These are phyloP conservation scores for Melaleuca alternifolia DNA, from an alignment of 345 rosid species.

Conservation along the genomic window DNA sequence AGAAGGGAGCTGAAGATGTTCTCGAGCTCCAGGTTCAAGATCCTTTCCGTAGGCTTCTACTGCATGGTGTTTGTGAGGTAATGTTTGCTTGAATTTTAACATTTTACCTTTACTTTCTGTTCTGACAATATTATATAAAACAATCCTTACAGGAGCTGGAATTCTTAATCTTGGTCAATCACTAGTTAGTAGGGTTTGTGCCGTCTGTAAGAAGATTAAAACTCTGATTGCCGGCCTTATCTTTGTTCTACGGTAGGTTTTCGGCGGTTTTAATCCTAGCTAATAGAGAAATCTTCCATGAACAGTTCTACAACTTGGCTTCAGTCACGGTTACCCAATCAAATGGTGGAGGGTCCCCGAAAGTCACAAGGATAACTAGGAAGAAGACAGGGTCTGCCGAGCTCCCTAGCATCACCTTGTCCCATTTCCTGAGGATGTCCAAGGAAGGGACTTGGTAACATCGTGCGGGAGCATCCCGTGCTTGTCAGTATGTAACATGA, in stretches of 20 bases:
- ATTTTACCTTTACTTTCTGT: background rate
- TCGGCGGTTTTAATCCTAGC: background rate
- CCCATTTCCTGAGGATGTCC: conserved; percentile 67
- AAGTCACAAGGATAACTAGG: conserved; percentile 60
- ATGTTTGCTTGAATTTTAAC: background rate
- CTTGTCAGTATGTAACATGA: background rate
- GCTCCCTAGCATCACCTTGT: conserved; percentile 49
- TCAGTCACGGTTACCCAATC: conserved; percentile 53
- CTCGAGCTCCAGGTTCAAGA: conserved; percentile 72
- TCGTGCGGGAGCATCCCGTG: background rate
- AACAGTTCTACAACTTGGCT: conserved; percentile 75
- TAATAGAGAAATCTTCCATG: background rate
- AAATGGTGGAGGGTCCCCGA: conserved; percentile 25
- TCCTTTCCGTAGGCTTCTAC: conserved; percentile 77
- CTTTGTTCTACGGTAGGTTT: background rate
- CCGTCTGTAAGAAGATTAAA: background rate
- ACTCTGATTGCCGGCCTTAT: background rate
- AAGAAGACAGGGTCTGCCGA: conserved; percentile 31
- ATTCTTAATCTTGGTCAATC: background rate
- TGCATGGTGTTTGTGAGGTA: conserved; percentile 97
- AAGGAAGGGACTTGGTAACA: conserved; percentile 79
- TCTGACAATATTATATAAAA: background rate
- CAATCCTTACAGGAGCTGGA: background rate
- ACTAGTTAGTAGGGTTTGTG: background rate
- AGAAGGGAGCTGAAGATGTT: conserved; percentile 39